Percentiles rank a stretch among this genome's conserved stretches.
Evolutionary conservation across 1,139 yeast genomes (phyloP).

Genomic region (Hyphopichia buzzinii): DNA sequence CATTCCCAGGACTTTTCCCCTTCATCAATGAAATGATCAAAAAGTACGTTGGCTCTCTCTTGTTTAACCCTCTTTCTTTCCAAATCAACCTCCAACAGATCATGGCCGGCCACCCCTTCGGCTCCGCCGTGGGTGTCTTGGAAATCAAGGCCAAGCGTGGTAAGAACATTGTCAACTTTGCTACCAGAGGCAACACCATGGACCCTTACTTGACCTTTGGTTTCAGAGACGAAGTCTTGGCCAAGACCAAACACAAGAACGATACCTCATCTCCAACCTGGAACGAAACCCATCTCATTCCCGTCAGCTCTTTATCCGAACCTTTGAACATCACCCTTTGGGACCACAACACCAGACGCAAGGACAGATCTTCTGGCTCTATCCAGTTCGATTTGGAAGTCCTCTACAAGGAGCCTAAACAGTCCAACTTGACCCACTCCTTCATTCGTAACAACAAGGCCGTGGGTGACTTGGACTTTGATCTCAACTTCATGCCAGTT

Average conservation of each 20-base stretch:
- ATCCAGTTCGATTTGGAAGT: conserved; percentile 73
- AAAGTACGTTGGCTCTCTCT: conserved; percentile 83
- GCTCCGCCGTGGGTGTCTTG: conserved; percentile 84
- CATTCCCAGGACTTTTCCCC: conserved; percentile 81
- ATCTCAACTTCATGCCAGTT: conserved; percentile 75
- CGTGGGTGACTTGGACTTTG: conserved; percentile 71
- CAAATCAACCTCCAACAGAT: conserved; percentile 90
- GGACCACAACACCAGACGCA: conserved; percentile 76
- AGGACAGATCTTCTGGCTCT: conserved; percentile 79
- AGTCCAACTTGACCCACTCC: conserved; percentile 51
- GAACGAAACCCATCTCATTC: conserved; percentile 74
- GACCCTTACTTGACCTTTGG: conserved; percentile 87
- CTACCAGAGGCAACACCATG: conserved; percentile 70
- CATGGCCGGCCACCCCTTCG: conserved; percentile 77
- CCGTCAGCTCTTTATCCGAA: conserved; percentile 75
- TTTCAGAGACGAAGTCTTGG: conserved; percentile 55
- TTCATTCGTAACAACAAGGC: conserved; percentile 78
- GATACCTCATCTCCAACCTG: conserved; percentile 74
- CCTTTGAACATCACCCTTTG: conserved; percentile 67
- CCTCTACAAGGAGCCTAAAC: conserved; percentile 54
- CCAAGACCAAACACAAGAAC: conserved; percentile 62
- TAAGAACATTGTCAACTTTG: conserved; percentile 63
- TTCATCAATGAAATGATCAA: conserved; percentile 81
- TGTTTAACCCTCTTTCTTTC: conserved; percentile 86
- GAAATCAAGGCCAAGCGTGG: conserved; percentile 69